Evolutionary conservation across 2,329 filamentous ascomycete species (phyloP).

Genomic region (Parastagonospora avenae): DNA sequence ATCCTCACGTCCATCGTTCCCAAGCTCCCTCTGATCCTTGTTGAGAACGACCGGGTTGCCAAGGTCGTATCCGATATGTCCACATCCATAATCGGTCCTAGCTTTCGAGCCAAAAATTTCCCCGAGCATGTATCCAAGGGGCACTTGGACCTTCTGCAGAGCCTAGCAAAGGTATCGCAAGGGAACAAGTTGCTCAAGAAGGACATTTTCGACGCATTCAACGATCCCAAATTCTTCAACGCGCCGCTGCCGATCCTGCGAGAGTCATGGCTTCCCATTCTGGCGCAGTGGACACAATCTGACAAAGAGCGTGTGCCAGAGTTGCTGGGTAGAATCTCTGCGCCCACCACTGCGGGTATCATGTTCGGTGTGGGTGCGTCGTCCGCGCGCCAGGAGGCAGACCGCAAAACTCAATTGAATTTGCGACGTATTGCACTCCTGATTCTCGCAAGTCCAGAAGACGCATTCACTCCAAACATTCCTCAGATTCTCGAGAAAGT

Average conservation of each 20-base stretch:
- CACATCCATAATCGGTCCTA: constrained; percentile 78
- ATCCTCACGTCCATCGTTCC: constrained; percentile 81
- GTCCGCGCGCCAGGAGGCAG: constrained; percentile 90
- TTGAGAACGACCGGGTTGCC: constrained; percentile 82
- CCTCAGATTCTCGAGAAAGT: constrained; percentile 78
- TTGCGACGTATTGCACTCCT: constrained; percentile 81
- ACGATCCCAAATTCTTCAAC: constrained; percentile 85
- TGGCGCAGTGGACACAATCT: constrained; percentile 80
- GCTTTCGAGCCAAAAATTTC: constrained; percentile 82
- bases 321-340: constrained; percentile 74
- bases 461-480: constrained; percentile 80
- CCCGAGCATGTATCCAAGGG: constrained; percentile 80
- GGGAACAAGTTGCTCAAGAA: constrained; percentile 92
- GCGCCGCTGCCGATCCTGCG: constrained; percentile 68
- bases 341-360: constrained; percentile 91
- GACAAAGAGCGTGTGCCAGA: constrained; percentile 91
- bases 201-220: constrained; percentile 89
- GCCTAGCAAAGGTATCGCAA: constrained; percentile 76
- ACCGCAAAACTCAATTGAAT: constrained; percentile 89
- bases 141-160: constrained; percentile 73
- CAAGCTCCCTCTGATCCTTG: constrained; percentile 78
- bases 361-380: constrained; percentile 98
- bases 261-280: constrained; percentile 78
- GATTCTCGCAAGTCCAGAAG: constrained; percentile 74
- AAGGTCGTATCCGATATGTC: constrained; percentile 81